phyloP scores from a whole-genome alignment of 2,329 filamentous ascomycete species.

The Sclerotinia spermophila region DNA sequence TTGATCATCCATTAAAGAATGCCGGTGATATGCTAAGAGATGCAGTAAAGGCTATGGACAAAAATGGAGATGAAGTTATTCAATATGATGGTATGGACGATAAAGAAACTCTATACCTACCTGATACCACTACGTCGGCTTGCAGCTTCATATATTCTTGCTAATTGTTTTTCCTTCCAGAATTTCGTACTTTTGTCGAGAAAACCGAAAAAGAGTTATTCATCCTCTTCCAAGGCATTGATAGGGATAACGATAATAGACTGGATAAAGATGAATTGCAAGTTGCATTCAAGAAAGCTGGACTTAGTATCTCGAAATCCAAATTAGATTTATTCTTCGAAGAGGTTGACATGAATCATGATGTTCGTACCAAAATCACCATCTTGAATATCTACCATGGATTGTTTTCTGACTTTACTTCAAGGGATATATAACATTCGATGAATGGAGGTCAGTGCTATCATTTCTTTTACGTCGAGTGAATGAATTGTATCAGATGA shows the following conservation, averaged over 20 bases:
- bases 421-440: conserved; percentile 70
- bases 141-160: conserved; percentile 1
- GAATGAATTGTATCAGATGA: not conserved
- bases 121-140: not conserved
- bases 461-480: not conserved
- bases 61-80: conserved; percentile 82
- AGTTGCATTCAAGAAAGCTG: conserved; percentile 71
- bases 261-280: conserved; percentile 83
- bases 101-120: not conserved
- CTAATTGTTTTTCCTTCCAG: conserved; percentile 44
- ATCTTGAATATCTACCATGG: not conserved
- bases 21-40: conserved; percentile 79
- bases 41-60: conserved; percentile 79
- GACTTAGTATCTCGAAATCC: conserved; percentile 71
- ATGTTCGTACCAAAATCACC: conserved; percentile 41
- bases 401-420: conserved; percentile 8
- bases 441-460: conserved; percentile 84
- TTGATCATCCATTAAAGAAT: conserved; percentile 94
- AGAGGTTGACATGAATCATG: conserved; percentile 84
- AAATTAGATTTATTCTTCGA: conserved; percentile 82
- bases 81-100: conserved; percentile 72
- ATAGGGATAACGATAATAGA: conserved; percentile 78
- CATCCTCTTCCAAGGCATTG: conserved; percentile 79
- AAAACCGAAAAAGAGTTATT: conserved; percentile 81
- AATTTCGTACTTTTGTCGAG: conserved; percentile 86